A percentile compares a stretch with the other conserved stretches of the same genome.
phyloP scores from a whole-genome alignment of 768 basidiomycete genomes.

The Lentinula aciculospora region DNA sequence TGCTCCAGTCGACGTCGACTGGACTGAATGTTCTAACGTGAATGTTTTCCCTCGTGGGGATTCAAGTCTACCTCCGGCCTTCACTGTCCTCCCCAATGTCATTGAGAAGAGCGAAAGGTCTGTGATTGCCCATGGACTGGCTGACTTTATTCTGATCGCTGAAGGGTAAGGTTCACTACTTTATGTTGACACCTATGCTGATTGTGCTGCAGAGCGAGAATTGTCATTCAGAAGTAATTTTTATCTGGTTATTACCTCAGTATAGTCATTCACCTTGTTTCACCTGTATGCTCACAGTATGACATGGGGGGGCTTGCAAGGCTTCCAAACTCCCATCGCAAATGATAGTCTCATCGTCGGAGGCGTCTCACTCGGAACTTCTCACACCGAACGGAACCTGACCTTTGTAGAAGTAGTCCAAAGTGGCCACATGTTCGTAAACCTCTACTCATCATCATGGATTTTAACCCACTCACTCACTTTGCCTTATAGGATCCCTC shows the following conservation, averaged over 20 bases:
- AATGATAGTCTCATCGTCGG: slow-evolving; percentile 68
- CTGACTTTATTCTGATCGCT: slow-evolving; percentile 68
- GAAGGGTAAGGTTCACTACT: slow-evolving; percentile 49
- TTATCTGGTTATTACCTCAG: not conserved
- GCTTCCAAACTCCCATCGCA: slow-evolving; percentile 65
- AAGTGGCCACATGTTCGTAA: slow-evolving; percentile 64
- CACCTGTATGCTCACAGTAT: not conserved
- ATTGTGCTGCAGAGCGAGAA: slow-evolving; percentile 36
- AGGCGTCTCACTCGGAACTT: slow-evolving; percentile 57
- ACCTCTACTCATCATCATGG: not conserved
- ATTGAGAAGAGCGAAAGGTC: slow-evolving; percentile 69
- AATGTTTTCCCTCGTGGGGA: slow-evolving; percentile 63
- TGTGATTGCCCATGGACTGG: slow-evolving; percentile 69
- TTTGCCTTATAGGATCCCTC: slow-evolving; percentile 44
- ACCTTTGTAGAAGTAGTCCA: slow-evolving; percentile 63
- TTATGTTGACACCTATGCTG: not conserved
- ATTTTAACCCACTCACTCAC: not conserved
- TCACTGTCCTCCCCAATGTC: slow-evolving; percentile 65
- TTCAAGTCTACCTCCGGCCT: slow-evolving; percentile 51
- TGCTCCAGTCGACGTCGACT: slow-evolving; percentile 53
- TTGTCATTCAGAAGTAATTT: slow-evolving; percentile 56
- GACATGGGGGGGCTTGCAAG: slow-evolving; percentile 58
- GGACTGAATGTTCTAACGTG: slow-evolving; percentile 58
- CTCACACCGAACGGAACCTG: slow-evolving; percentile 62
- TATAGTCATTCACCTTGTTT: not conserved